These are phyloP conservation scores for Phaffomyces thermotolerans DNA, from an alignment of 805 yeast genomes.

Conservation along the genomic window DNA sequence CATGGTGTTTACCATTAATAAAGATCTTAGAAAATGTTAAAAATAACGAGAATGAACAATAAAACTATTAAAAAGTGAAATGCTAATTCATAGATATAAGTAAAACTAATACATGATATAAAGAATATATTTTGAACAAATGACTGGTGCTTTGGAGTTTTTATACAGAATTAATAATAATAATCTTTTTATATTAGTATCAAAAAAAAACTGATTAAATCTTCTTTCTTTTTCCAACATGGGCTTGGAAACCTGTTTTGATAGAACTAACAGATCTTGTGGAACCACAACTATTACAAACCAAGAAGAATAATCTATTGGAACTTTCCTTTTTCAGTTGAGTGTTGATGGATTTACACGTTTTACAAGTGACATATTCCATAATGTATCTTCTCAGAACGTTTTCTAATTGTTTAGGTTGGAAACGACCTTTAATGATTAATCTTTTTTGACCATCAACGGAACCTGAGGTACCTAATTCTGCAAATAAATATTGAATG, in stretches of 20 bases:
- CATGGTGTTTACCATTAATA: slow-evolving; percentile 64
- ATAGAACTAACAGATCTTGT: slow-evolving; percentile 94
- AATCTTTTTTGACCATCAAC: slow-evolving; percentile 97
- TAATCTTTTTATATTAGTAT: too few relatives aligned
- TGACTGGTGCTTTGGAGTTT: too few relatives aligned
- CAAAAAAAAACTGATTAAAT: slow-evolving; percentile 9
- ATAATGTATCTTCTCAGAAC: slow-evolving; percentile 92
- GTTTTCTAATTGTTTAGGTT: slow-evolving; percentile 94
- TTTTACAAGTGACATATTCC: slow-evolving; percentile 97
- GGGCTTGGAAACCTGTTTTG: slow-evolving; percentile 99
- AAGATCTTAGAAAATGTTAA: slow-evolving; percentile 39
- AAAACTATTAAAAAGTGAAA: too few relatives aligned
- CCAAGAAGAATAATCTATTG: slow-evolving; percentile 94
- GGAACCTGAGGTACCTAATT: slow-evolving; percentile 98
- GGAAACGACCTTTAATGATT: slow-evolving; percentile 96
- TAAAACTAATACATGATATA: background rate
- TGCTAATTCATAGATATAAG: background rate
- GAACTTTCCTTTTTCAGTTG: slow-evolving; percentile 91
- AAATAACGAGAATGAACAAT: background rate
- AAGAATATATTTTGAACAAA: too few relatives aligned
- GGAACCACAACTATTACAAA: slow-evolving; percentile 97
- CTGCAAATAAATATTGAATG: slow-evolving; percentile 94
- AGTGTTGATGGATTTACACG: slow-evolving; percentile 97
- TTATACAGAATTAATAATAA: background rate
- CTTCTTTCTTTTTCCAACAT: slow-evolving; percentile 84